Base-by-base conservation (phyloP, 2,329 filamentous ascomycete genomes). In the Ophiostoma triangulosporum region DNA sequence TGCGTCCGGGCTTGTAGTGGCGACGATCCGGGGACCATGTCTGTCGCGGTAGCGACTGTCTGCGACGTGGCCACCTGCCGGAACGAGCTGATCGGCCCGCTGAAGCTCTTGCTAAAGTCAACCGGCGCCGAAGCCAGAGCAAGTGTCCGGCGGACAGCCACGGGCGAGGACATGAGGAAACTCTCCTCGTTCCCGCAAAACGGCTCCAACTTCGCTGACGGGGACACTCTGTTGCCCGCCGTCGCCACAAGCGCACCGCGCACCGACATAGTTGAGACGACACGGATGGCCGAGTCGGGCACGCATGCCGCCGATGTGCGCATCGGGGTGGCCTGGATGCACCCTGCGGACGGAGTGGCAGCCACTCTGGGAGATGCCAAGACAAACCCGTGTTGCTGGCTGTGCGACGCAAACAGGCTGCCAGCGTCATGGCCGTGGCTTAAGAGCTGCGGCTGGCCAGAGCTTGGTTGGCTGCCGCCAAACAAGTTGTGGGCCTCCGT, bases 321-420 rank as follows among this genome's bases (percentile, higher is more conserved):
- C 29, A 56, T 54, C 2, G 63, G 62, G 2, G 63, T 66, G 31
- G 59, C 61, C 32, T 61, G 59, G 33, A 64, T 43, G 6, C 57
- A 58, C 15, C 54, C 50, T 7, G 54, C 49, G 20, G 56, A 27
- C 6, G 59, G 61, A 12, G 59, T 63, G 32, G 56, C 57, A 3
- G 48, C 54, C 14, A 63, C 54, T 2, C 56, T 48, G 6, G 58
- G 60, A n/a, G 60, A 55, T 8, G 51, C 27, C 4, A 43, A 26
- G 8, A 50, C 33, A 46, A 50, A 32, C 11, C 31, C 45, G n/a
- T n/a, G 15, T 9, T 8, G 49, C 14, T 49, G 38, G 24, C 40
- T 45, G 20, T 20, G 43, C 3, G 51, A 15, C 6, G 38, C 20
- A 9, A 43, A 43, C 14, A 48, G 17, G 15, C 5, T 66, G 66